Evolutionary conservation across 441 rosid species (phyloP).

Genomic region (Arabidopsis lyrata): DNA sequence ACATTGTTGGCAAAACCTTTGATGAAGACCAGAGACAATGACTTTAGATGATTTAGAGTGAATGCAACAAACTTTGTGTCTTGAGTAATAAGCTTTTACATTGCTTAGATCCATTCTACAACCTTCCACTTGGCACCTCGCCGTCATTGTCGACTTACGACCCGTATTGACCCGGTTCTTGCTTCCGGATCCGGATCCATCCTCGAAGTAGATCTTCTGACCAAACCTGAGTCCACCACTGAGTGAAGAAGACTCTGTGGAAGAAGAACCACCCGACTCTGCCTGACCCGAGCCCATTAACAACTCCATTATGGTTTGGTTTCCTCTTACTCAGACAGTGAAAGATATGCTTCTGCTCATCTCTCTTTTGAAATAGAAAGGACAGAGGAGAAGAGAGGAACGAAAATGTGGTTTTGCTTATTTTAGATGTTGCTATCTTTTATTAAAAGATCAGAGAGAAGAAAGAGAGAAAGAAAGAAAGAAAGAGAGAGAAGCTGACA

Average conservation of each 20-base stretch:
- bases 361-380: slow-evolving; percentile 34
- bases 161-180: slow-evolving; percentile 48
- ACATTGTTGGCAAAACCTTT: slow-evolving; percentile 98
- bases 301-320: slow-evolving; percentile 50
- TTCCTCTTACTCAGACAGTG: slow-evolving; percentile 36
- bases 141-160: slow-evolving; percentile 48
- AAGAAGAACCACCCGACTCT: slow-evolving; percentile 53
- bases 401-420: slow-evolving; percentile 43
- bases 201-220: slow-evolving; percentile 77
- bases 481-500: slow-evolving; percentile 41
- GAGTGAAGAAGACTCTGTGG: slow-evolving; percentile 52
- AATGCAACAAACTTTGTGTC: slow-evolving; percentile 88
- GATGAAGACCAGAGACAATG: slow-evolving; percentile 81
- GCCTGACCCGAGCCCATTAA: slow-evolving; percentile 54
- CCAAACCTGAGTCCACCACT: slow-evolving; percentile 75
- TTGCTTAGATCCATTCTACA: slow-evolving; percentile 94
- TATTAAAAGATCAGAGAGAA: slow-evolving; percentile 25
- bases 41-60: slow-evolving; percentile 90
- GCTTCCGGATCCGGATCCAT: slow-evolving; percentile 52
- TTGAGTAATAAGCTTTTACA: slow-evolving; percentile 84
- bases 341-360: slow-evolving; percentile 28
- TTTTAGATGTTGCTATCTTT: slow-evolving; percentile 41
- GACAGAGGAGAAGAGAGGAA: slow-evolving; percentile 34
- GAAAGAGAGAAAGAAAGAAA: slow-evolving; percentile 7
- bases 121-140: slow-evolving; percentile 94